These are phyloP conservation scores for Smallanthus sonchifolius DNA, from an alignment of 129 eudicot genomes.

Conservation along the genomic window DNA sequence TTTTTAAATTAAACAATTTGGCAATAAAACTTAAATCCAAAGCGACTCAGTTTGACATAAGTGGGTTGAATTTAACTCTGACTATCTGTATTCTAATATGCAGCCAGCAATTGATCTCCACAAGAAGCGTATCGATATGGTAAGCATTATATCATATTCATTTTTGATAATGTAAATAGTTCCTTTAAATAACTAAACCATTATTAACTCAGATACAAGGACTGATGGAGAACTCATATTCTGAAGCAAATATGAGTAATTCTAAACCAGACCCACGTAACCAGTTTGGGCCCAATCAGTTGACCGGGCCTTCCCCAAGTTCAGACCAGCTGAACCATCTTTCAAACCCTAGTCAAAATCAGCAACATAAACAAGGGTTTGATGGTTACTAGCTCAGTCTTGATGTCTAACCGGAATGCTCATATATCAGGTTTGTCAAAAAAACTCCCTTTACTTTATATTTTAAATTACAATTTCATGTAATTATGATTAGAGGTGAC, in stretches of 20 bases:
- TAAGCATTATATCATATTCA: slow-evolving; percentile 28
- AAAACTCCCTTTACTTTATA: neutral
- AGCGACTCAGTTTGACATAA: neutral
- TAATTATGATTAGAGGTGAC: neutral
- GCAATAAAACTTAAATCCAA: neutral
- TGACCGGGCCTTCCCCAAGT: slow-evolving; percentile 70
- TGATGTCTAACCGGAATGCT: neutral
- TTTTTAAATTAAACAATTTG: neutral
- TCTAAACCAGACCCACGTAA: slow-evolving; percentile 43
- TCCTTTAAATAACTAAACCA: neutral
- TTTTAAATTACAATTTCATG: neutral
- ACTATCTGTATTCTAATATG: slow-evolving; percentile 11
- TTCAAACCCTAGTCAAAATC: slow-evolving; percentile 45
- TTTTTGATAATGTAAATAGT: neutral
- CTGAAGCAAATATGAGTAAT: slow-evolving; percentile 46
- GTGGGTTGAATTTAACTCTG: neutral
- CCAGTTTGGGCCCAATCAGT: slow-evolving; percentile 46
- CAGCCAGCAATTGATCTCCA: slow-evolving; percentile 75
- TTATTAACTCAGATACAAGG: slow-evolving; percentile 55
- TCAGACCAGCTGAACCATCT: slow-evolving; percentile 62
- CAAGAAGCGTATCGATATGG: slow-evolving; percentile 76
- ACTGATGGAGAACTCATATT: slow-evolving; percentile 51
- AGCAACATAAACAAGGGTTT: slow-evolving; percentile 63
- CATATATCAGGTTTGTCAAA: slow-evolving; percentile 18
- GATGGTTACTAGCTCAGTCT: slow-evolving; percentile 26